Evolutionary conservation across 2,329 filamentous ascomycete species (phyloP).

Genomic region (Paecilomyces variotii): DNA sequence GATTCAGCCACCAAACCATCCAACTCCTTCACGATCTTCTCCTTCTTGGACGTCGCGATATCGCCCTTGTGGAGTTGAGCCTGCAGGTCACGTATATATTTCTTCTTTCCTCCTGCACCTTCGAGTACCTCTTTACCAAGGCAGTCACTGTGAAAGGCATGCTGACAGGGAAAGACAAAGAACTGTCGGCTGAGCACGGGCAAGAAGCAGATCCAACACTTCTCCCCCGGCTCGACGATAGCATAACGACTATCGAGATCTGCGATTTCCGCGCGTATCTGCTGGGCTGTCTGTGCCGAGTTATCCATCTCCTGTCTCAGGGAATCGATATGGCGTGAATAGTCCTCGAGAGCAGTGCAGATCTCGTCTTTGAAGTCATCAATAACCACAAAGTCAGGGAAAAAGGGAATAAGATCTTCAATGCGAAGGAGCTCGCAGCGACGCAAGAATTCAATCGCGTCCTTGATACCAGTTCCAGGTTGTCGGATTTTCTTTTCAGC

Average conservation of each 20-base stretch:
- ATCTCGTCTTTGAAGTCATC: slow-evolving; percentile 99
- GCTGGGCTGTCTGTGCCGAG: slow-evolving; percentile 74
- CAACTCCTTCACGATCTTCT: slow-evolving; percentile 77
- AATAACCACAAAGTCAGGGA: slow-evolving; percentile 96
- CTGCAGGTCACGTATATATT: slow-evolving; percentile 79
- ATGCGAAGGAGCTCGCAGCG: slow-evolving; percentile 88
- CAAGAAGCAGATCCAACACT: slow-evolving; percentile 80
- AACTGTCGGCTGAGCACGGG: slow-evolving; percentile 86
- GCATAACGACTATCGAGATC: slow-evolving; percentile 83
- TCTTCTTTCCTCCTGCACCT: slow-evolving; percentile 67
- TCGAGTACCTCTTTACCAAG: slow-evolving; percentile 78
- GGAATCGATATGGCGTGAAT: slow-evolving; percentile 79
- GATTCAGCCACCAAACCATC: slow-evolving; percentile 85
- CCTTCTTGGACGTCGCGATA: slow-evolving; percentile 61
- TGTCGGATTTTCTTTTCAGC: slow-evolving; percentile 83
- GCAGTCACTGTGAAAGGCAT: slow-evolving; percentile 95
- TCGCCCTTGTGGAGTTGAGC: slow-evolving; percentile 70
- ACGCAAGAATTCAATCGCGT: slow-evolving; percentile 86
- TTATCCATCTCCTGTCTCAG: slow-evolving; percentile 95
- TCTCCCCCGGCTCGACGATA: slow-evolving; percentile 92
- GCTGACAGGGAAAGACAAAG: slow-evolving; percentile 97
- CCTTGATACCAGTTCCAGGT: slow-evolving; percentile 77
- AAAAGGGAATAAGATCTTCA: slow-evolving; percentile 95
- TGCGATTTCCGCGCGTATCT: slow-evolving; percentile 85
- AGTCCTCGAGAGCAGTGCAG: slow-evolving; percentile 85